Evolutionary conservation across 1,139 yeast species (phyloP), one percentile per base, ranked within the genome.

Genomic region (Scheffersomyces insectosa): DNA sequence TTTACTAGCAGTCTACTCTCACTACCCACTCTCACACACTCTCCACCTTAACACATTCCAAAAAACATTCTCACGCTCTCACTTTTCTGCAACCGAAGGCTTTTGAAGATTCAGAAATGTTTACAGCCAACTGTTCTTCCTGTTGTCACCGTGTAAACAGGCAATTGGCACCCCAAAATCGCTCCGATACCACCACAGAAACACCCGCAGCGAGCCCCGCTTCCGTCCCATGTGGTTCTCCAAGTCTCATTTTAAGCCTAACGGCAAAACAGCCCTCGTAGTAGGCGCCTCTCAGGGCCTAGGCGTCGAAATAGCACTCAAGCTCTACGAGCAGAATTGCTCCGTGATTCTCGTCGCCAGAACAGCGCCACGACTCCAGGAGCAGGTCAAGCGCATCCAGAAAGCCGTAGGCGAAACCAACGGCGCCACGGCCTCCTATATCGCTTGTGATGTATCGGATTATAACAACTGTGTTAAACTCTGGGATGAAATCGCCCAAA

Each of bases 221-320:
- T 9, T 23, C 11, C 4, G 1, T 3, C 5, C 16, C 20, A 59
- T 58, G 68, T 63, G 64, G 66, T 66, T 62, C 46, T 60, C 61
- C 23, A 55, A 46, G 32, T 47, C 57, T 3, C 53, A 69, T 28
- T 67, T 72, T 46, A 52, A 61, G 36, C 65, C 69, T 2, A 49
- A 61, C 25, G 80, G 79, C 20, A 83, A 84, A 62, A 61, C 80
- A 1, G 91, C 88, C 2, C 75, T 93, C n/a, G 76, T 95, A 14
- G 80, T 96, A 0, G 99, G 99, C 1, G 99, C 93, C 0, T 90
- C 98, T 0, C 99, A 93, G 57, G 99, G 99, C 0, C 70, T 93
- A 1, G 99, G 99, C 0, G 83, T 82, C 2, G 87, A 88, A 38
- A 62, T 95, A 42, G 96, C 96, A 0, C 68, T 70, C 33, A 72